Evolutionary conservation across 1,284 basidiomycete species (phyloP), one percentile per base, ranked within the genome.

Genomic region (Inonotus hispidus): DNA sequence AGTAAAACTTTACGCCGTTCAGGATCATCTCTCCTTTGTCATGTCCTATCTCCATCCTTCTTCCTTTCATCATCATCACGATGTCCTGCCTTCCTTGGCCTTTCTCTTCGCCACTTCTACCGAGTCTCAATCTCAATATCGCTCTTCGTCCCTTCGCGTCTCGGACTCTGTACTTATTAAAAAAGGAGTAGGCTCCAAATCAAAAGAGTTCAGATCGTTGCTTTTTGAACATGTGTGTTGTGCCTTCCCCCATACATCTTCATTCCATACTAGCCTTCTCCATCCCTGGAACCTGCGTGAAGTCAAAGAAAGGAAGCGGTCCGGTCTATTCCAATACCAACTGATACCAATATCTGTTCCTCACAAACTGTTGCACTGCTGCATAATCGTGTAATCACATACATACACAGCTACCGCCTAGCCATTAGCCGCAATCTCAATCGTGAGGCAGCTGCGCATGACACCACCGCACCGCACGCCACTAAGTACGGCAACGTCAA

Each of bases 211-310:
- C 27, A 52, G 50, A 52, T 52, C 11, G n/a, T n/a, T n/a, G n/a
- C n/a, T 27, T 29, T 25, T 37, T 52, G 14, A 27, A 35, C 50
- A 35, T 35, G 29, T 49, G 47, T 45, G 5, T 19, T 52, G 50
- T 52, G 27, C 50, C 32, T 32, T 52, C 50, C 50, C n/a, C 50
- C 50, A 52, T 52, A 27, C 32, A 52, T 52, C 50, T 52, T 52
- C 50, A 52, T 52, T 52, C 50, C 46, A 29, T 49, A 25, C 41
- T 43, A 43, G 41, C 16, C 25, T 29, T 35, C 50, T 52, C 27
- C 50, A 35, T 52, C 50, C 32, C 50, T 52, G 25, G 25, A 52
- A 27, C 50, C 16, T 52, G 25, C 50, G 27, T 35, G 27, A 52
- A 5, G 49, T n/a, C 14, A 16, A 35, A 32, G 29, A 32, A 23